phyloP scores from a whole-genome alignment of 805 yeast genomes.

The Spathaspora passalidarum region DNA sequence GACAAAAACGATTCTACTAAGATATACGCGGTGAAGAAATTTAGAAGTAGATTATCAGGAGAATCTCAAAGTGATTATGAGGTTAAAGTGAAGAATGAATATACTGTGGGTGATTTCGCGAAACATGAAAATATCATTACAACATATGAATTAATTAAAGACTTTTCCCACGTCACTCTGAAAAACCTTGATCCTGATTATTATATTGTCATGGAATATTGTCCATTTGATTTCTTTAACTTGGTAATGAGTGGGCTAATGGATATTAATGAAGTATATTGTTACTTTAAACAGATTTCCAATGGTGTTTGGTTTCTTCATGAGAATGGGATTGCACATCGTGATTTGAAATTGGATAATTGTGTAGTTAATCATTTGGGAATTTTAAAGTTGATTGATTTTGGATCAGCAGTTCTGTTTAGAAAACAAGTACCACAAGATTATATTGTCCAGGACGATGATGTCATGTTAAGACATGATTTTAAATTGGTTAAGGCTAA shows the following conservation, averaged over 20 bases:
- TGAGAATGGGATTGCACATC: conserved; percentile 80
- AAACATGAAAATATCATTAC: conserved; percentile 74
- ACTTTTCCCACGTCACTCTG: conserved; percentile 20
- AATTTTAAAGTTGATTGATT: conserved; percentile 82
- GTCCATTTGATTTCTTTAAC: conserved; percentile 88
- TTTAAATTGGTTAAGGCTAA: conserved; percentile 58
- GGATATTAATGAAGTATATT: conserved; percentile 64
- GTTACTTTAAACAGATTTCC: conserved; percentile 81
- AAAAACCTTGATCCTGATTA: conserved; percentile 27
- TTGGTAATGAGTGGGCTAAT: conserved; percentile 87
- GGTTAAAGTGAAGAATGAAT: conserved; percentile 79
- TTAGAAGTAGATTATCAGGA: conserved; percentile 59
- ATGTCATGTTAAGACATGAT: conserved; percentile 11
- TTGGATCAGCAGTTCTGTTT: conserved; percentile 88
- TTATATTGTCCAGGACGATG: conserved; percentile 6
- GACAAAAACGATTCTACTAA: conserved; percentile 49
- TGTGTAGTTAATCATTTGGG: conserved; percentile 81
- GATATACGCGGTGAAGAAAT: conserved; percentile 83
- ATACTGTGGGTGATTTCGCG: conserved; percentile 72
- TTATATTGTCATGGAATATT: conserved; percentile 87
- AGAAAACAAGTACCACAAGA: conserved; percentile 44
- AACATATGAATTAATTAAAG: conserved; percentile 76
- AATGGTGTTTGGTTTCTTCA: conserved; percentile 78
- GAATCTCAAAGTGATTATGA: conserved; percentile 70
- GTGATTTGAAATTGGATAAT: conserved; percentile 90